Evolutionary conservation across 2,329 filamentous ascomycete genomes (phyloP).

Genomic region (Fusarium paranaense): DNA sequence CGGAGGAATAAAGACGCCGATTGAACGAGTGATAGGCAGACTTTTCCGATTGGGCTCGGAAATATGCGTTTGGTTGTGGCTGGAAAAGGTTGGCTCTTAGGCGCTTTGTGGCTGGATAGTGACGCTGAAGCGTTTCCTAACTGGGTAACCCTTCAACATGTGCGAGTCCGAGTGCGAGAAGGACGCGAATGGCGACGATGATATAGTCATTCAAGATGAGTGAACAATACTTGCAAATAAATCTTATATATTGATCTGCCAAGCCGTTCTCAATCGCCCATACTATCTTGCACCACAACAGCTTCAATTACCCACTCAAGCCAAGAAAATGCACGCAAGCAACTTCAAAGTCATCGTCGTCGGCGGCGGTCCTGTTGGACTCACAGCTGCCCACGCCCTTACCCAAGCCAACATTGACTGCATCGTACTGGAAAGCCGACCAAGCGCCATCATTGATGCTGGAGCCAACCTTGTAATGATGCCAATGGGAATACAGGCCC

Average conservation of each 20-base stretch:
- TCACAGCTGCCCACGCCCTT: slow-evolving; percentile 44
- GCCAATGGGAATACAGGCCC: slow-evolving; percentile 42
- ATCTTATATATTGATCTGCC: not conserved
- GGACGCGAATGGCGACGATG: not conserved
- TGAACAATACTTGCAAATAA: no score
- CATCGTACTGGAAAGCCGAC: slow-evolving; percentile 51
- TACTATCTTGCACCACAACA: not conserved
- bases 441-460: slow-evolving; percentile 43
- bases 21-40: not conserved
- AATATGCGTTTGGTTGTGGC: not conserved
- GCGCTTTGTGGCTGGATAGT: not conserved
- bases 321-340: not conserved
- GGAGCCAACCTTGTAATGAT: slow-evolving; percentile 49
- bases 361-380: slow-evolving; percentile 45
- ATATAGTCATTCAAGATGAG: not conserved
- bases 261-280: not conserved
- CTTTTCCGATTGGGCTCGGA: not conserved
- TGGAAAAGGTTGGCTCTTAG: not conserved
- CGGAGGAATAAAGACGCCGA: not conserved
- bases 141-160: not conserved
- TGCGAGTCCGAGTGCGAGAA: not conserved
- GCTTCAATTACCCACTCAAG: not conserved
- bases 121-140: not conserved
- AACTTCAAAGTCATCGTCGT: slow-evolving; percentile 42
- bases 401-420: slow-evolving; percentile 51